phyloP scores from a whole-genome alignment of 2,329 filamentous ascomycete species.

The Diaporthe eres region DNA sequence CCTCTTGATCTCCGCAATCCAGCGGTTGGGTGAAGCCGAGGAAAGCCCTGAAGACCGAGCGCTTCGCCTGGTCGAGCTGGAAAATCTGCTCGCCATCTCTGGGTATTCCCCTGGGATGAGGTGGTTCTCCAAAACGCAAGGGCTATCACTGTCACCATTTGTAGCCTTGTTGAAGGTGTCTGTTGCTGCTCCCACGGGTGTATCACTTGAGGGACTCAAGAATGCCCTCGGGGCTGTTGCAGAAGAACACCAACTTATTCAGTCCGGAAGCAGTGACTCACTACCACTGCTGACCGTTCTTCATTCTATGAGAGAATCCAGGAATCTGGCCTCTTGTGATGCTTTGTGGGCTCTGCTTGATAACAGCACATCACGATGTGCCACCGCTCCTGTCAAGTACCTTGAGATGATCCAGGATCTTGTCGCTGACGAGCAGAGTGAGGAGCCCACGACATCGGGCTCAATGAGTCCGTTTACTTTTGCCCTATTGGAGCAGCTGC shows the following conservation, averaged over 20 bases:
- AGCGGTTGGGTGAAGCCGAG: slow-evolving; percentile 67
- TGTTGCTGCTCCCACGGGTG: slow-evolving; percentile 61
- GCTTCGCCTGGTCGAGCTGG: slow-evolving; percentile 79
- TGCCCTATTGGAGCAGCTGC: slow-evolving; percentile 82
- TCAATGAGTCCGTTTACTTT: slow-evolving; percentile 76
- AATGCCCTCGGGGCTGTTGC: slow-evolving; percentile 73
- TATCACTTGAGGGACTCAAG: slow-evolving; percentile 66
- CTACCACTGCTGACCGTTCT: slow-evolving; percentile 60
- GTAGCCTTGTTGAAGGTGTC: slow-evolving; percentile 76
- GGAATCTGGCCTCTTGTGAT: slow-evolving; percentile 43
- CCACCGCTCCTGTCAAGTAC: slow-evolving; percentile 84
- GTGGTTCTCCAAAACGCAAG: slow-evolving; percentile 86
- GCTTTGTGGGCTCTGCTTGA: slow-evolving; percentile 81
- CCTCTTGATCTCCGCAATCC: slow-evolving; percentile 78
- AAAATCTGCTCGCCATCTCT: slow-evolving; percentile 86
- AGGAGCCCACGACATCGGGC: slow-evolving; percentile 48
- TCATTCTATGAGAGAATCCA: slow-evolving; percentile 45
- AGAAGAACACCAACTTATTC: slow-evolving; percentile 76
- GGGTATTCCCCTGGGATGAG: slow-evolving; percentile 86
- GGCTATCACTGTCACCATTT: slow-evolving; percentile 77
- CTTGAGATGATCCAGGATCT: slow-evolving; percentile 77
- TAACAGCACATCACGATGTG: slow-evolving; percentile 83
- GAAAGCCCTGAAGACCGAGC: slow-evolving; percentile 59
- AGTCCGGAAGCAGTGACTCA: slow-evolving; percentile 53
- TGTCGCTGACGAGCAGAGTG: slow-evolving; percentile 52